Evolutionary conservation across 2,329 filamentous ascomycete genomes (phyloP), one percentile per base, ranked within the genome.

Genomic region (Alternaria sp.): DNA sequence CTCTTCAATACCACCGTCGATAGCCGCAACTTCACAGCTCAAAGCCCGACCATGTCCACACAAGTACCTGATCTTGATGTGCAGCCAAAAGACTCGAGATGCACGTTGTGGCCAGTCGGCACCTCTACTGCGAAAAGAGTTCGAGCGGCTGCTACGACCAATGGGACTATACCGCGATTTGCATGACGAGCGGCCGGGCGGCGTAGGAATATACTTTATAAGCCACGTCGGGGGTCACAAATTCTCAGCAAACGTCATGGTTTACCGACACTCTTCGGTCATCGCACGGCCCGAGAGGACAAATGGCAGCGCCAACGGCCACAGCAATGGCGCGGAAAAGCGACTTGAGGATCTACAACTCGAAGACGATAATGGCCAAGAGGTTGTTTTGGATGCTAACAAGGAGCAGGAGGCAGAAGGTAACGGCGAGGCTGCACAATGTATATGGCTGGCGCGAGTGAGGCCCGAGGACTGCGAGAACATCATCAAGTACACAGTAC

Each of bases 141-240:
- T 99, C 54, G 92, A 97, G 81, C 86, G 94, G 1, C 92, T 97
- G 75, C 84, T 98, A 34, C 88, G 93, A 0, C 90, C 91, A 1
- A 82, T 96, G 11, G 93, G 93, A 0, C 80, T 99, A 21, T 93
- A 90, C 77, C 88, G 95, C 29, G 94, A 98, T 74, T 80, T 95
- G 45, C 88, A 96, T 73, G 95, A 99, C 75, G 88, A 93, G 76
- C 82, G 95, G 57, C 92, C 93, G 0, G 94, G 94, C 10, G 95
- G 95, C 11, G 94, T 97, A 5, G 94, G 92, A 0, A 91, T 99
- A 65, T 97, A 97, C 80, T 98, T 97, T 75, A 96, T 98, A 73
- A 94, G 88, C 67, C 95, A 99, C 73, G 93, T 97, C 3, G 95
- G 95, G 28, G 95, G 95, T 0, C 95, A 99, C 82, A 97, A 97